Evolutionary conservation across 768 basidiomycete genomes (phyloP).

Genomic region (Pleurotus pulmonarius): DNA sequence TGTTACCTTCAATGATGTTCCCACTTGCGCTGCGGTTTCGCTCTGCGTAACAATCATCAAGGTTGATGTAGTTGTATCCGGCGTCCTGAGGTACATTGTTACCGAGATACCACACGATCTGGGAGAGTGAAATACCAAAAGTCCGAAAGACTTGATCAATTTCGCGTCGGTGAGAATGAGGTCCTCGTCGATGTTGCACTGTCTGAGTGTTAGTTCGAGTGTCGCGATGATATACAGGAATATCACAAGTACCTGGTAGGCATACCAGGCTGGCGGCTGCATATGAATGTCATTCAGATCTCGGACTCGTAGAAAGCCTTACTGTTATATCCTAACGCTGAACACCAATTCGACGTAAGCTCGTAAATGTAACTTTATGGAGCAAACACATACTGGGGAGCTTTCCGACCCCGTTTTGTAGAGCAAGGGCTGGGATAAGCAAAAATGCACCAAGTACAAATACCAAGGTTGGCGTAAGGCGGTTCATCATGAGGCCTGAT

Average conservation of each 20-base stretch:
- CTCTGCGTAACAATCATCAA: slow-evolving; percentile 67
- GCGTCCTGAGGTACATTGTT: slow-evolving; percentile 33
- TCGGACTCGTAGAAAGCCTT: slow-evolving; percentile 16
- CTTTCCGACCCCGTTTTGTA: slow-evolving; percentile 34
- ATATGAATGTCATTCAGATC: not conserved
- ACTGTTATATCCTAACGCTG: slow-evolving; percentile 68
- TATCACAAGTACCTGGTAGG: slow-evolving; percentile 43
- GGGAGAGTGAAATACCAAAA: slow-evolving; percentile 29
- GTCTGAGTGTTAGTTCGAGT: slow-evolving; percentile 12
- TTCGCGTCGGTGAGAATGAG: slow-evolving; percentile 47
- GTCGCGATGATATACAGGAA: not conserved
- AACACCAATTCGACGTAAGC: not conserved
- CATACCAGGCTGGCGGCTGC: slow-evolving; percentile 56
- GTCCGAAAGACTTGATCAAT: slow-evolving; percentile 54
- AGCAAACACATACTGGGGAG: slow-evolving; percentile 28
- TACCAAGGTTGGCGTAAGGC: too few relatives aligned
- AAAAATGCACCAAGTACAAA: too few relatives aligned
- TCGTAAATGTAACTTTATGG: not conserved
- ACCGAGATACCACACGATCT: not conserved
- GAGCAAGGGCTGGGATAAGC: slow-evolving; percentile 5
- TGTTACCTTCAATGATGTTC: slow-evolving; percentile 49
- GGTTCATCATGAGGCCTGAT: too few relatives aligned
- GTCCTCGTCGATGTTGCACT: slow-evolving; percentile 58
- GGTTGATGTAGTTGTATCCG: slow-evolving; percentile 57
- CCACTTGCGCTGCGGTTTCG: slow-evolving; percentile 46